phyloP scores from a whole-genome alignment of 257 asterid species.

The Rubia yunnanensis region DNA sequence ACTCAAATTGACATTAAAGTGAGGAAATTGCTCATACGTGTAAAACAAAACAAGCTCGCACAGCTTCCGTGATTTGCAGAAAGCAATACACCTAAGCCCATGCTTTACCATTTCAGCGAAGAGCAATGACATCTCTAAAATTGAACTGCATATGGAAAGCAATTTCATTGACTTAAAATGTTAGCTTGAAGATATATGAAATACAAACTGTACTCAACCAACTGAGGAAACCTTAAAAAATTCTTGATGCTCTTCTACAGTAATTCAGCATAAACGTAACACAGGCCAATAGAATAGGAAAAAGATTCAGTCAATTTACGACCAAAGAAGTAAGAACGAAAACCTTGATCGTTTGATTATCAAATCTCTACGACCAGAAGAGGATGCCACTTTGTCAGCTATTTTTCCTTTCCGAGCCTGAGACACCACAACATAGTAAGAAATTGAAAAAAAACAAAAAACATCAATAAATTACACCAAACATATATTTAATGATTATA shows the following conservation, averaged over 20 bases:
- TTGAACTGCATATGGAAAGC: slow-evolving; percentile 60
- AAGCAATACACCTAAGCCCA: slow-evolving; percentile 90
- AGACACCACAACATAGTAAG: slow-evolving; percentile 2
- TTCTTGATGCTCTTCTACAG: not conserved
- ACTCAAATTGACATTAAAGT: slow-evolving; percentile 5
- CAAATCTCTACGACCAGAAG: slow-evolving; percentile 33
- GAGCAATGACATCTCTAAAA: slow-evolving; percentile 71
- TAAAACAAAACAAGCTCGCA: slow-evolving; percentile 90
- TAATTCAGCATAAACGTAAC: slow-evolving; percentile 5
- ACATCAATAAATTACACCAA: not conserved
- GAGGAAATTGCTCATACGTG: slow-evolving; percentile 51
- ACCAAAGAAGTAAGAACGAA: slow-evolving; percentile 12
- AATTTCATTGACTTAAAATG: not conserved
- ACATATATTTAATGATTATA: not conserved
- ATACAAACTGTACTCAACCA: not conserved
- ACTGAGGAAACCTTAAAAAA: not conserved
- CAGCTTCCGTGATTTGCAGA: slow-evolving; percentile 93
- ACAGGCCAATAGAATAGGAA: not conserved
- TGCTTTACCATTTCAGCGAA: slow-evolving; percentile 97
- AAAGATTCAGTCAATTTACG: not conserved
- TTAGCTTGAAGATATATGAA: not conserved
- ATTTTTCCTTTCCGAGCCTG: slow-evolving; percentile 51
- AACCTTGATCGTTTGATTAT: slow-evolving; percentile 81
- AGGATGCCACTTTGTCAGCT: slow-evolving; percentile 29
- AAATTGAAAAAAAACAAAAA: not conserved